phyloP scores from a whole-genome alignment of 1,284 basidiomycete genomes.

The Naganishia sp. region DNA sequence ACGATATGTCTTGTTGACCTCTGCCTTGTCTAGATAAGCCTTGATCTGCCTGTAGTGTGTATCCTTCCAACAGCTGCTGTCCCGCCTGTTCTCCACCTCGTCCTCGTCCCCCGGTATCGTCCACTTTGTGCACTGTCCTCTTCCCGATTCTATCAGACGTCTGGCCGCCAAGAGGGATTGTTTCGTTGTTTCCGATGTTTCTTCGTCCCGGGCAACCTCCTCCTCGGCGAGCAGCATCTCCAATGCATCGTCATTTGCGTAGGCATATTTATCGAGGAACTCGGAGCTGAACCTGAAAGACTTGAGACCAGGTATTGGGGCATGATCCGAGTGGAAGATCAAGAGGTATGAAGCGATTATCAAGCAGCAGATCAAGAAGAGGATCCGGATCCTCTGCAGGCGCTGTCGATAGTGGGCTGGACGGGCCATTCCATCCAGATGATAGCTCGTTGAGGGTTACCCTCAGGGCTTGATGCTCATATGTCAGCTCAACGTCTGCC shows the following conservation, averaged over 20 bases:
- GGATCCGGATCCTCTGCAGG: not conserved
- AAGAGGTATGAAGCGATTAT: slow-evolving; percentile 3
- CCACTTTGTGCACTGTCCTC: slow-evolving; percentile 1
- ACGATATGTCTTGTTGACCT: slow-evolving; percentile 5
- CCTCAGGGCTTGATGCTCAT: too few relatives aligned
- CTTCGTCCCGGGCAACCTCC: not conserved
- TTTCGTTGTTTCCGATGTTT: not conserved
- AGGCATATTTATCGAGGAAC: not conserved
- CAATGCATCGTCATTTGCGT: slow-evolving; percentile 4
- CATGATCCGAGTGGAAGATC: not conserved
- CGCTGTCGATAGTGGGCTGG: not conserved
- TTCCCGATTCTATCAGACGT: slow-evolving; percentile 4
- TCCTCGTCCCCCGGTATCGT: slow-evolving; percentile 5
- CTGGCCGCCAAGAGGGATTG: not conserved
- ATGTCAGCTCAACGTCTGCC: too few relatives aligned
- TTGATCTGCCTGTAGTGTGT: slow-evolving; percentile 10
- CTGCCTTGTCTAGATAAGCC: not conserved
- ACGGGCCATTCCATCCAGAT: not conserved
- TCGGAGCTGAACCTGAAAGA: slow-evolving; percentile 6
- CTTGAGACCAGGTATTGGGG: not conserved
- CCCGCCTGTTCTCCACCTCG: not conserved
- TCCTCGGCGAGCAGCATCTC: not conserved
- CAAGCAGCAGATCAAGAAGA: not conserved
- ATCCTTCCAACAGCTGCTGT: slow-evolving; percentile 11
- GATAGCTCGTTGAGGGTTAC: not conserved